Conservation (phyloP, 371 early-diverging fungal genomes). For the Agmasoma carcini region DNA sequence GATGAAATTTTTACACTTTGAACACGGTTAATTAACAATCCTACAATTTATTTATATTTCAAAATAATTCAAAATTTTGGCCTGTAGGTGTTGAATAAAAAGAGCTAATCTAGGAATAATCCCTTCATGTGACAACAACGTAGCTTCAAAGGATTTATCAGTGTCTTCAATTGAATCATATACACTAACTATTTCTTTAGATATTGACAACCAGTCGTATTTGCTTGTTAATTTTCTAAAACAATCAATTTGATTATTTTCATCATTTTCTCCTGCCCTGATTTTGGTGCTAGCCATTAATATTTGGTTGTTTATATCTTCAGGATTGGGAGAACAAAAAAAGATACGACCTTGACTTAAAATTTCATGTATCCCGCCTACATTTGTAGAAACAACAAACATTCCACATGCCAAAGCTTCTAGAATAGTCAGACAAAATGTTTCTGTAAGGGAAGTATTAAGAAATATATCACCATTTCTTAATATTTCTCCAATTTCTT, state of each 20-base stretch:
- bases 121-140: background rate
- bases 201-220: conserved; percentile 33
- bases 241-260: conserved; percentile 12
- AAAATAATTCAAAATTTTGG: no score
- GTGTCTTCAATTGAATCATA: conserved; percentile 19
- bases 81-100: no score
- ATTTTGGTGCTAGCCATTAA: no score
- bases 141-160: background rate
- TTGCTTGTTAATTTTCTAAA: conserved; percentile 12
- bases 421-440: conserved; percentile 93
- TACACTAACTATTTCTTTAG: conserved; percentile 20
- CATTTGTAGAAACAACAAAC: conserved; percentile 83
- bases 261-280: conserved; percentile 5
- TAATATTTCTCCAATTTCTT: conserved; percentile 68
- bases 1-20: no score
- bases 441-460: conserved; percentile 92
- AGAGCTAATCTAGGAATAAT: no score
- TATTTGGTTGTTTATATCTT: conserved; percentile 56
- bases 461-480: conserved; percentile 86
- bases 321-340: conserved; percentile 72
- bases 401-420: conserved; percentile 91
- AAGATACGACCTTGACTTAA: conserved; percentile 79
- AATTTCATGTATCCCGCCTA: conserved; percentile 94
- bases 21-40: no score
- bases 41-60: no score